Evolutionary conservation across 1,284 basidiomycete genomes (phyloP).

Genomic region (Meira miltonrushii): DNA sequence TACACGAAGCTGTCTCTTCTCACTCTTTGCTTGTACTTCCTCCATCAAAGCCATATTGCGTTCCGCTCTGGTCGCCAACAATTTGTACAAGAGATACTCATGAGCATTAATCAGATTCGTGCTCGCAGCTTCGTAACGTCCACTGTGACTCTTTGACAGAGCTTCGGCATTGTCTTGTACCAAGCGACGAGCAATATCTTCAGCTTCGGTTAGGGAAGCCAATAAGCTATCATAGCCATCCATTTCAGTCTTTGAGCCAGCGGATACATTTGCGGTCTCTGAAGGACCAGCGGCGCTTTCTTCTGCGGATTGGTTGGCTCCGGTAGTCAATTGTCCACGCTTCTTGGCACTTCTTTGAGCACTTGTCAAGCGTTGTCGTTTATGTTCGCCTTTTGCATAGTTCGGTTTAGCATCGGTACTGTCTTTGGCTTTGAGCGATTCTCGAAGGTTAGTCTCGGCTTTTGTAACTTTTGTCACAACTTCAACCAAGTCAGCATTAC

Average conservation of each 20-base stretch:
- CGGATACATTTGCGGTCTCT: background rate
- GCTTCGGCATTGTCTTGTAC: slow-evolving; percentile 49
- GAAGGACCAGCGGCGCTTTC: background rate
- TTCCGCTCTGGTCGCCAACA: slow-evolving; percentile 41
- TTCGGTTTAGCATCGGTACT: background rate
- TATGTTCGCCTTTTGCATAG: slow-evolving; percentile 5
- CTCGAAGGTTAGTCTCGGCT: slow-evolving; percentile 58
- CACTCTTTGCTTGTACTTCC: slow-evolving; percentile 39
- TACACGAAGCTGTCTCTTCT: slow-evolving; percentile 40
- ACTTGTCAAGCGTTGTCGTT: slow-evolving; percentile 35
- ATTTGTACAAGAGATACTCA: slow-evolving; percentile 46
- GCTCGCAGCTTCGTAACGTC: slow-evolving; percentile 46
- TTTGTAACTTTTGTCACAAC: slow-evolving; percentile 77
- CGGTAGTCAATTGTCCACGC: slow-evolving; percentile 12
- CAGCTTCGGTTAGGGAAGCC: slow-evolving; percentile 45
- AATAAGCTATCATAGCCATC: slow-evolving; percentile 50
- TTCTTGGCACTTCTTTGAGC: slow-evolving; percentile 47
- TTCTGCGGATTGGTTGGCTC: slow-evolving; percentile 1
- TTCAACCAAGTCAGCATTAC: slow-evolving; percentile 85
- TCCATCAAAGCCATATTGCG: slow-evolving; percentile 40
- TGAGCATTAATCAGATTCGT: slow-evolving; percentile 45
- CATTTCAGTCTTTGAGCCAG: slow-evolving; percentile 27
- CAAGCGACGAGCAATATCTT: slow-evolving; percentile 38
- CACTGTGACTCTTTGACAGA: slow-evolving; percentile 44
- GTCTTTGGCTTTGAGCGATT: slow-evolving; percentile 18